Evolutionary conservation across 495 filamentous ascomycete genomes (phyloP).

Genomic region (Aspergillus panamensis): DNA sequence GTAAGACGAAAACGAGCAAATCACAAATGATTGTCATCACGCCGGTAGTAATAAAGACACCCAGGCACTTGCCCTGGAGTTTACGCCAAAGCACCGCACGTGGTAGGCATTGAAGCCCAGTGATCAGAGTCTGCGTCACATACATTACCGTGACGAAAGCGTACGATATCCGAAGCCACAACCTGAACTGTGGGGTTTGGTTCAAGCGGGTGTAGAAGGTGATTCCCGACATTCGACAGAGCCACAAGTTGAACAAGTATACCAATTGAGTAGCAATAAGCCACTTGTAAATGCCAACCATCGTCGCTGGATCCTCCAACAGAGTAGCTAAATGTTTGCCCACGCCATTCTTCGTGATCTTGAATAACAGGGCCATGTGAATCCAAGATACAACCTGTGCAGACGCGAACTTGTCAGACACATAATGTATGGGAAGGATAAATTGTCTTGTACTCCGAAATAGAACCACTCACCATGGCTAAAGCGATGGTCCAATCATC

Average conservation of each 20-base stretch:
- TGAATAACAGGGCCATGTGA: background rate
- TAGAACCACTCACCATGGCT: too few species aligned
- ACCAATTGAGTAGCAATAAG: conserved; percentile 16
- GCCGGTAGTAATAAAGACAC: conserved; percentile 18
- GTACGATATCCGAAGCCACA: conserved; percentile 14
- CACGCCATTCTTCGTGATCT: background rate
- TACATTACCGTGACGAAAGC: conserved; percentile 18
- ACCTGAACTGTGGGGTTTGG: conserved; percentile 20
- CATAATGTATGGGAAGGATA: too few species aligned
- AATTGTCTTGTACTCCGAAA: too few species aligned
- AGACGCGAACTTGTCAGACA: too few species aligned
- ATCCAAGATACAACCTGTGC: background rate
- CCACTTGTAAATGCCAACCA: conserved; percentile 9
- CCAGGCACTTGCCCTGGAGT: conserved; percentile 16
- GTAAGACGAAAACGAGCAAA: conserved; percentile 18
- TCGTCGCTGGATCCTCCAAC: background rate
- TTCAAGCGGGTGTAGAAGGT: conserved; percentile 26
- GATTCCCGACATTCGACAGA: conserved; percentile 24
- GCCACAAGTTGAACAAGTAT: conserved; percentile 21
- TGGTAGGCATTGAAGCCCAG: conserved; percentile 22
- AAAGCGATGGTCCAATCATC: too few species aligned
- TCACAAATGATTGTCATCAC: conserved; percentile 20
- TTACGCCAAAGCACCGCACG: conserved; percentile 17
- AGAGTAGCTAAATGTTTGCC: background rate
- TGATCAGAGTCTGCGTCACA: conserved; percentile 20